Base-by-base conservation (phyloP, 192 early-diverging fungal species). In the Coemansia sp. region DNA sequence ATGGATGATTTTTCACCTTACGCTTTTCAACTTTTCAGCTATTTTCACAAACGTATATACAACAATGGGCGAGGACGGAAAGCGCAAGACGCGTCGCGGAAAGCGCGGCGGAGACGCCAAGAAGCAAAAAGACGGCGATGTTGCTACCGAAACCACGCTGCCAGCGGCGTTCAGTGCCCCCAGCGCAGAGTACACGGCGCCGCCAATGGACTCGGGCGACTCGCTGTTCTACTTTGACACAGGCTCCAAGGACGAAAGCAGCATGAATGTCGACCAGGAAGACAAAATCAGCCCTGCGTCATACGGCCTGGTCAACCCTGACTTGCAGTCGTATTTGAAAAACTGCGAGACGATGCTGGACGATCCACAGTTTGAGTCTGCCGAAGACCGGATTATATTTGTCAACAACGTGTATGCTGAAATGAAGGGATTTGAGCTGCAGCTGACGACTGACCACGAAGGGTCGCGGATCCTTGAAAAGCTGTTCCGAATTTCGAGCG, bases 401-500 rank as follows among this genome's bases (percentile, higher is more conserved):
- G 65, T 94, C 59, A 77, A 85, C 50, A 92, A 92, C 68, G 87
- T 92, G 11, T 94, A 87, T 63, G 68, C 67, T 4, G 93, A 92
- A 74, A 77, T 92, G 11, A 85, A 91, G 41, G 85, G 83, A 39
- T 90, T 90, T 58, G 92, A 94, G 62, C 57, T 90, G 11, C 76
- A 87, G 27, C 67, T 94, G 6, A 89, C 91, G 3, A 88, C 91
- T 3, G 91, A 93, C 55, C 84, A 86, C 48, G 88, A 87, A 17
- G 85, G 89, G 64, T 93, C 91, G 1, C 76, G 89, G 9, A 85
- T 93, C 12, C 72, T 95, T 43, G 91, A 95, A 60, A 94, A 94
- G 72, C 61, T 95, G 39, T 71, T 95, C 10, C 71, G 84, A 39
- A 68, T 85, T 9, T 89, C 92, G 0, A 81, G 85, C 59, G 88